phyloP scores from a whole-genome alignment of 768 basidiomycete genomes.

The Hericium rajendrae region DNA sequence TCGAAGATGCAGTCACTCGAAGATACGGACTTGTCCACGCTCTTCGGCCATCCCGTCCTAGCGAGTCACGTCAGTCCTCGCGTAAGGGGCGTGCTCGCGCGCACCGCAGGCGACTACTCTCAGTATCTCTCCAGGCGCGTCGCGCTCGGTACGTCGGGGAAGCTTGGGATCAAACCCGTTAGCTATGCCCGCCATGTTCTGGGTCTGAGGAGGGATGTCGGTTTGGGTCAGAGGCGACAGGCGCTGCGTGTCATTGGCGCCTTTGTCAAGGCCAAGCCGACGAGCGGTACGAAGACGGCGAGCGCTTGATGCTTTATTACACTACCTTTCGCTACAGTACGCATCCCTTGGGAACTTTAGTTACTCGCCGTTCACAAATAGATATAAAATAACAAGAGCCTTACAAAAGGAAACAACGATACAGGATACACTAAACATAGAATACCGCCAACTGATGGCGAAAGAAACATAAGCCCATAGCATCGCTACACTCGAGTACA shows the following conservation, averaged over 20 bases:
- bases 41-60: slow-evolving; percentile 3
- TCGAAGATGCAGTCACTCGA: not conserved
- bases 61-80: slow-evolving; percentile 11
- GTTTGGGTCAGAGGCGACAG: slow-evolving; percentile 27
- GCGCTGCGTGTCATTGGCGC: slow-evolving; percentile 30
- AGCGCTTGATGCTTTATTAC: not conserved
- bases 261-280: not conserved
- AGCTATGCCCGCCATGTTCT: slow-evolving; percentile 35
- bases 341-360: no score
- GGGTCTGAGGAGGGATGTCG: slow-evolving; percentile 32
- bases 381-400: not conserved
- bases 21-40: slow-evolving; percentile 7
- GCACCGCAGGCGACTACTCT: slow-evolving; percentile 40
- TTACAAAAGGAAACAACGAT: not conserved
- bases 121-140: slow-evolving; percentile 28
- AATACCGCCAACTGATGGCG: not conserved
- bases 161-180: slow-evolving; percentile 29
- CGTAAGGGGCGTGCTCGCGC: slow-evolving; percentile 25
- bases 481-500: not conserved
- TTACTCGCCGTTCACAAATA: not conserved
- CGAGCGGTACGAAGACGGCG: not conserved
- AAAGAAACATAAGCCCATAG: not conserved
- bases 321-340: no score
- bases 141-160: slow-evolving; percentile 18
- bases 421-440: not conserved